Conservation (phyloP, 2,329 filamentous ascomycete genomes). For the Paraphoma sp. region DNA sequence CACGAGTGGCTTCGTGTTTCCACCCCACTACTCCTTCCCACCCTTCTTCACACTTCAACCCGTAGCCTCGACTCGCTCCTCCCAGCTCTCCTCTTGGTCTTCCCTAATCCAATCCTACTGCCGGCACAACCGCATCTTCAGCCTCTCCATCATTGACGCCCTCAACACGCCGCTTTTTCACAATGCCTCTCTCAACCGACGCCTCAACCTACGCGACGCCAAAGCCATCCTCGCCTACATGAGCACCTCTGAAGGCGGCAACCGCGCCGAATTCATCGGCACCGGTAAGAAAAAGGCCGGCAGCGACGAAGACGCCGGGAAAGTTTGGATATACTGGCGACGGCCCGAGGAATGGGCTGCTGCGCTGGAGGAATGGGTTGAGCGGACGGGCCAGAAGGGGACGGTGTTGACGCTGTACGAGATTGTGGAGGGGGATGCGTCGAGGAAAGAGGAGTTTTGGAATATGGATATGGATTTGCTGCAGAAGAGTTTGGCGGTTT, state of each 20-base stretch:
- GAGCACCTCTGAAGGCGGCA: conserved; percentile 58
- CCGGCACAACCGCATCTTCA: conserved; percentile 76
- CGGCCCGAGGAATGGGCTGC: conserved; percentile 90
- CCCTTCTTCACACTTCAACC: conserved; percentile 86
- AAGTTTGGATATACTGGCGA: conserved; percentile 80
- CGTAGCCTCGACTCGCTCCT: conserved; percentile 74
- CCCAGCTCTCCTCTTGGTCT: conserved; percentile 87
- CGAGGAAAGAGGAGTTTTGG: conserved; percentile 73
- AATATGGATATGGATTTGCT: conserved; percentile 87
- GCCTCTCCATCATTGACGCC: conserved; percentile 69
- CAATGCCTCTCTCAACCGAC: conserved; percentile 53
- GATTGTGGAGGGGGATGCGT: conserved; percentile 84
- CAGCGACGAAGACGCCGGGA: conserved; percentile 38
- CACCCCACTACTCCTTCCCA: conserved; percentile 72
- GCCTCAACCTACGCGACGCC: conserved; percentile 60
- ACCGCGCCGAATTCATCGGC: conserved; percentile 69
- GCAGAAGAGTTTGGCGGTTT: conserved; percentile 76
- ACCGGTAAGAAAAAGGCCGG: conserved; percentile 19
- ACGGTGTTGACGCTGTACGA: conserved; percentile 93
- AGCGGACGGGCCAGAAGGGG: conserved; percentile 87
- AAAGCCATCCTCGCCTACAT: conserved; percentile 64
- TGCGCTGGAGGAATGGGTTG: conserved; percentile 77
- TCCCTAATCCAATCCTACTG: conserved; percentile 84
- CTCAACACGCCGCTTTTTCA: conserved; percentile 63
- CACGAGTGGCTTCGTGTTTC: conserved; percentile 47